Evolutionary conservation across 306 rosid genomes (phyloP).

Genomic region (Lathyrus tuberosus): DNA sequence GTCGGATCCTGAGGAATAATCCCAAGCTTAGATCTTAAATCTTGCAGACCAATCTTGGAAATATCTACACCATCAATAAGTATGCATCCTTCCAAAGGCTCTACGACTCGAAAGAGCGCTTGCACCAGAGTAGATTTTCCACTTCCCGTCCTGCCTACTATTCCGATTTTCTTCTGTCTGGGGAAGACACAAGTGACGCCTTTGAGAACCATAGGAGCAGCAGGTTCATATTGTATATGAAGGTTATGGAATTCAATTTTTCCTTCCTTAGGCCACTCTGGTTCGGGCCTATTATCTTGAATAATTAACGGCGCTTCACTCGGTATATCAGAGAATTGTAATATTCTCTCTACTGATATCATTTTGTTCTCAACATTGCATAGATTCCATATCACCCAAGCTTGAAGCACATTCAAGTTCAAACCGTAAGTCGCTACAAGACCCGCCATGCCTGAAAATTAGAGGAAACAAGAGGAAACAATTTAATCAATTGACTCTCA

Average conservation of each 20-base stretch:
- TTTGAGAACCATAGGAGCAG: constrained; percentile 72
- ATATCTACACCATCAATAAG: constrained; percentile 65
- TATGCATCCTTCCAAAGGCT: constrained; percentile 65
- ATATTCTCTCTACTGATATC: constrained; percentile 88
- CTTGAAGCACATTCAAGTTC: constrained; percentile 78
- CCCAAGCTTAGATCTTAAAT: constrained; percentile 73
- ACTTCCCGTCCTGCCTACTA: constrained; percentile 88
- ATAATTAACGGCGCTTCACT: constrained; percentile 73
- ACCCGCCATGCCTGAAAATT: constrained; percentile 77
- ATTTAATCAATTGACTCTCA: neutral
- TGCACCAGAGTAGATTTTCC: constrained; percentile 86
- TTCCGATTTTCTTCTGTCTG: constrained; percentile 64
- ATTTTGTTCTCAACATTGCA: constrained; percentile 92
- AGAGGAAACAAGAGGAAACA: constrained; percentile 37
- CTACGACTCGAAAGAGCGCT: constrained; percentile 78
- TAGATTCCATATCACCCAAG: constrained; percentile 91
- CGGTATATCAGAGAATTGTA: constrained; percentile 67
- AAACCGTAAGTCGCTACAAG: constrained; percentile 81
- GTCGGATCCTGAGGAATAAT: constrained; percentile 85
- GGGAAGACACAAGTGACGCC: constrained; percentile 77
- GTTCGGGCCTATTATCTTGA: constrained; percentile 59
- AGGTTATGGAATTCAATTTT: constrained; percentile 62
- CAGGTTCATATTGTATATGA: constrained; percentile 63
- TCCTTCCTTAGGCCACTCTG: constrained; percentile 80
- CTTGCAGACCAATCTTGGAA: constrained; percentile 69